Percentiles rank a stretch among this genome's conserved stretches.
Evolutionary conservation across 2,329 filamentous ascomycete species (phyloP).

Genomic region (Coleophoma crateriformis): DNA sequence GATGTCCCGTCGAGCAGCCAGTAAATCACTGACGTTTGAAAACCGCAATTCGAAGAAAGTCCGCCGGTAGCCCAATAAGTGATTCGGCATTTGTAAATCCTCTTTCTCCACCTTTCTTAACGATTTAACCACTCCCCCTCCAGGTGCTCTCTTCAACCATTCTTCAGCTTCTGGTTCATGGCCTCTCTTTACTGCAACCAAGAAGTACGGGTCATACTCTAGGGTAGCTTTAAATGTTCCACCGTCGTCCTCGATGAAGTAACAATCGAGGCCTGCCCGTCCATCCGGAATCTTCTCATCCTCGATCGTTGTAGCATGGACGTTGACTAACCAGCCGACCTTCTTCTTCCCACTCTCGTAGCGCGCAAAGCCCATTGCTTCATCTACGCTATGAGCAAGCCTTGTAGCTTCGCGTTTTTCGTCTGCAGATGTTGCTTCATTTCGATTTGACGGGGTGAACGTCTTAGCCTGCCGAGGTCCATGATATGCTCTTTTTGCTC

Average conservation of each 20-base stretch:
- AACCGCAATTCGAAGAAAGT: constrained; percentile 86
- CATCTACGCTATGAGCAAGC: constrained; percentile 85
- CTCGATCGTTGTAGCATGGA: constrained; percentile 82
- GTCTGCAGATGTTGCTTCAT: constrained; percentile 84
- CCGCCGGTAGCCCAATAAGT: constrained; percentile 83
- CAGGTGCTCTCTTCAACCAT: constrained; percentile 75
- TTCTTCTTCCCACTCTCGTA: constrained; percentile 82
- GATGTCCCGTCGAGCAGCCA: constrained; percentile 78
- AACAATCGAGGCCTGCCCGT: constrained; percentile 88
- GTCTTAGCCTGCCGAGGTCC: constrained; percentile 66
- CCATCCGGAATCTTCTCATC: constrained; percentile 81
- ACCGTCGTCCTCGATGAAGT: constrained; percentile 85
- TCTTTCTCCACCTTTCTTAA: constrained; percentile 82
- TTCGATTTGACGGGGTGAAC: constrained; percentile 70
- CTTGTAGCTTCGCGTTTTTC: constrained; percentile 85
- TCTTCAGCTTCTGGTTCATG: constrained; percentile 93
- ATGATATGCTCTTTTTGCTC: constrained; percentile 61
- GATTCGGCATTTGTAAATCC: constrained; percentile 91
- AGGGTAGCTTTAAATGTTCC: constrained; percentile 91
- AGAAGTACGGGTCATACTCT: constrained; percentile 94
- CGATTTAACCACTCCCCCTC: constrained; percentile 76
- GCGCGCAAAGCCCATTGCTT: constrained; percentile 87
- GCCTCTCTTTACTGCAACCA: constrained; percentile 84
- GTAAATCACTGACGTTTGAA: constrained; percentile 77
- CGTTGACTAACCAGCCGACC: constrained; percentile 91